These are phyloP conservation scores for Rehmannia glutinosa DNA, from an alignment of 257 asterid species.

Conservation along the genomic window DNA sequence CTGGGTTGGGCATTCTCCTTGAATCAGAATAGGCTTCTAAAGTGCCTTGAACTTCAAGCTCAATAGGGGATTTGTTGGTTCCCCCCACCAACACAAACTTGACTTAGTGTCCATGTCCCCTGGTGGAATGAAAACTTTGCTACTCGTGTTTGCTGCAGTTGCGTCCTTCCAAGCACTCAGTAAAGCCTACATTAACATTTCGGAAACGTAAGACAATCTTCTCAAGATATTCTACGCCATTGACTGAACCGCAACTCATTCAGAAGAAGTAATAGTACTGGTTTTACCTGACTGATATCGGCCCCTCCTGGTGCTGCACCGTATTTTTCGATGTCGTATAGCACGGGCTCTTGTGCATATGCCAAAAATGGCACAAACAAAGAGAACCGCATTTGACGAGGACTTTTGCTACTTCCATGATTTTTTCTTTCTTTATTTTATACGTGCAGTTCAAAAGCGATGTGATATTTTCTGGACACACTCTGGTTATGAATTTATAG, in stretches of 20 bases:
- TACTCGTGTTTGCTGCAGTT: slow-evolving; percentile 14
- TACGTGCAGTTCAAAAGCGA: no score
- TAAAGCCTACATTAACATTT: slow-evolving; percentile 26
- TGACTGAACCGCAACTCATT: neutral
- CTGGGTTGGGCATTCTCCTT: neutral
- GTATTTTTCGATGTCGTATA: slow-evolving; percentile 16
- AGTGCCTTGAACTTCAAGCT: slow-evolving; percentile 36
- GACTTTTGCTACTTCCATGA: slow-evolving; percentile 10
- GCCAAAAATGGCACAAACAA: slow-evolving; percentile 6
- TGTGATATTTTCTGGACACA: no score
- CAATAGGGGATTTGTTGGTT: slow-evolving; percentile 23
- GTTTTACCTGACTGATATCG: slow-evolving; percentile 11
- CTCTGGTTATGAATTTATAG: slow-evolving; percentile 9
- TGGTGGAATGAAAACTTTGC: slow-evolving; percentile 27
- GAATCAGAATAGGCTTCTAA: slow-evolving; percentile 29
- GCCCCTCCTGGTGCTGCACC: slow-evolving; percentile 9
- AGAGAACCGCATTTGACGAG: neutral
- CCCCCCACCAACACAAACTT: slow-evolving; percentile 11
- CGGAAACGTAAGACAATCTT: no score
- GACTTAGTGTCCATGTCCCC: slow-evolving; percentile 29
- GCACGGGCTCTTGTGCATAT: neutral
- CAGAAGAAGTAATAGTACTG: neutral
- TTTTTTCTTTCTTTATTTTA: neutral
- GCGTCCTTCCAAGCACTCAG: slow-evolving; percentile 43
- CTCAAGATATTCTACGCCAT: no score